These are phyloP conservation scores for Aspergillus sp. DNA, from an alignment of 2,329 filamentous ascomycete species.

Conservation along the genomic window DNA sequence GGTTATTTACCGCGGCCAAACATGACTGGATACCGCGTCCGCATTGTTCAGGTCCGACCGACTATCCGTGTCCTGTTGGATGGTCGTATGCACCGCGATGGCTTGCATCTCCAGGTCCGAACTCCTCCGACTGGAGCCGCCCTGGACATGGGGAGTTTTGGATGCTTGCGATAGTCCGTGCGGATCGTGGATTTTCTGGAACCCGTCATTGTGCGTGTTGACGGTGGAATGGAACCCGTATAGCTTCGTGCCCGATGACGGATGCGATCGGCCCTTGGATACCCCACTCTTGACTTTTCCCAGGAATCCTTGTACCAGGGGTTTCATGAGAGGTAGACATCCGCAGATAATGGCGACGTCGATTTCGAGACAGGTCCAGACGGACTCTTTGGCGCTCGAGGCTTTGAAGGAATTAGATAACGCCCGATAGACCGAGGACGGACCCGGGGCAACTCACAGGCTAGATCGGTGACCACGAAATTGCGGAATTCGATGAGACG, in stretches of 20 bases:
- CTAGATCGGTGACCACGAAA: slow-evolving; percentile 9
- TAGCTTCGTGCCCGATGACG: background rate
- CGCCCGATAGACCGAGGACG: background rate
- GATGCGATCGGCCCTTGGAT: background rate
- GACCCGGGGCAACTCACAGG: slow-evolving; percentile 1
- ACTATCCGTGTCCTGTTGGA: slow-evolving; percentile 2
- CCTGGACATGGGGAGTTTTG: background rate
- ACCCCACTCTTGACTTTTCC: slow-evolving; percentile 6
- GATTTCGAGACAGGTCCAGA: slow-evolving; percentile 22
- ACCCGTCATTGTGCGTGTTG: slow-evolving; percentile 4
- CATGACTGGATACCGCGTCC: background rate
- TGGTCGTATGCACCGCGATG: slow-evolving; percentile 7
- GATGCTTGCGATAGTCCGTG: background rate
- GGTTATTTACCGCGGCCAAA: background rate
- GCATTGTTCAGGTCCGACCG: background rate
- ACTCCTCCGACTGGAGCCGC: background rate
- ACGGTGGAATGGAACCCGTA: background rate
- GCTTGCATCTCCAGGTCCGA: slow-evolving; percentile 7
- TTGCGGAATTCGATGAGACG: slow-evolving; percentile 3
- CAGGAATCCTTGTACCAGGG: slow-evolving; percentile 12
- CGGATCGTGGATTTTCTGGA: slow-evolving; percentile 6
- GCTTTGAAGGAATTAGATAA: background rate
- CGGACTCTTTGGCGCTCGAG: slow-evolving; percentile 23
- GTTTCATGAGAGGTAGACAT: slow-evolving; percentile 19
- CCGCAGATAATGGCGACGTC: slow-evolving; percentile 23